Evolutionary conservation across 2,329 filamentous ascomycete species (phyloP).

Genomic region (Sporothrix curviconia): DNA sequence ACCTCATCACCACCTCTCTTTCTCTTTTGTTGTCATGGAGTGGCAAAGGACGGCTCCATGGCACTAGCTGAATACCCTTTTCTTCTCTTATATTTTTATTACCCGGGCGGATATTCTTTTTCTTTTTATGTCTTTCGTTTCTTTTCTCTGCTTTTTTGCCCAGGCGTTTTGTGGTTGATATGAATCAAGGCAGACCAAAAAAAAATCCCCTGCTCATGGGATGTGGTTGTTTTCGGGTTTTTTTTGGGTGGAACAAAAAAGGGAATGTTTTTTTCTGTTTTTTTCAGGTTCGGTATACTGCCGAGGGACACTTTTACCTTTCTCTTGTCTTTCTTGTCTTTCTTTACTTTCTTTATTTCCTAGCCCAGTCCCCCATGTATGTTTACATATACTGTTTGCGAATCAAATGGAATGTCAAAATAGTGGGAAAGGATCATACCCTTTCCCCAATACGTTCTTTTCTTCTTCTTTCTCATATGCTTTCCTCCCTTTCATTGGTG

Average conservation of each 20-base stretch:
- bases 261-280: neutral
- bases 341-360: neutral
- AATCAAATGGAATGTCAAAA: neutral
- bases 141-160: constrained; percentile 2
- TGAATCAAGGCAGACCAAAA: neutral
- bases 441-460: neutral
- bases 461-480: neutral
- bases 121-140: neutral
- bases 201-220: neutral
- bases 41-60: too few relatives aligned
- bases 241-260: constrained; percentile 1
- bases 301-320: too few relatives aligned
- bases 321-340: neutral
- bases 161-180: neutral
- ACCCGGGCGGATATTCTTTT: too few relatives aligned
- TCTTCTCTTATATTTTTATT: neutral
- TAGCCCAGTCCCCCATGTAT: neutral
- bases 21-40: neutral
- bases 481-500: too few relatives aligned
- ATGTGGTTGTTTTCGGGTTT: neutral
- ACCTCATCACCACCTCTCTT: too few relatives aligned
- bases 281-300: too few relatives aligned
- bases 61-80: neutral
- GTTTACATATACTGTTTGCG: neutral
- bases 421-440: neutral